Evolutionary conservation across 139 green algal genomes (phyloP).

Genomic region (Edaphochlamys debaryana): DNA sequence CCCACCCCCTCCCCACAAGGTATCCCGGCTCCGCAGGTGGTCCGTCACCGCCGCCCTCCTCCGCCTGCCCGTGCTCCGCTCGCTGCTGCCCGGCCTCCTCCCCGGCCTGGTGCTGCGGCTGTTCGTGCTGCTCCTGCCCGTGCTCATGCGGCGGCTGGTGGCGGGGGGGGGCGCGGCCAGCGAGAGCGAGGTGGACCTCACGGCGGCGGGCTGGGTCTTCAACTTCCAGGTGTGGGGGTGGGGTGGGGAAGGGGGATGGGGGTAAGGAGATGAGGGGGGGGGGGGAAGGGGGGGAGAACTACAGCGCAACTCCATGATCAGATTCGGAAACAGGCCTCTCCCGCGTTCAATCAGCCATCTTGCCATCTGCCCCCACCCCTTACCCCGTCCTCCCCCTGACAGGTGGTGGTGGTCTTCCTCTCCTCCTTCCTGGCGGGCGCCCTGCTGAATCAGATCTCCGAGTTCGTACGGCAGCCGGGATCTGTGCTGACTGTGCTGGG

Average conservation of each 20-base stretch:
- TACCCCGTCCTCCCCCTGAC: conserved; percentile 15
- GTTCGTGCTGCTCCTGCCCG: conserved; percentile 27
- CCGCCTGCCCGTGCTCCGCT: conserved; percentile 37
- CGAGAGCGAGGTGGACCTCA: conserved; percentile 4
- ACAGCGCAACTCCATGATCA: too few relatives aligned
- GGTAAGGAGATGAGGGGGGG: too few relatives aligned
- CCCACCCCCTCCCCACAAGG: background rate
- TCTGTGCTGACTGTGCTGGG: conserved; percentile 71
- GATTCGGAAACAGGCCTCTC: too few relatives aligned
- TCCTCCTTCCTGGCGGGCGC: conserved; percentile 70
- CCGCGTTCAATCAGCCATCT: too few relatives aligned
- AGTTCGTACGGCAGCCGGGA: conserved; percentile 54
- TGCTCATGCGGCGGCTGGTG: conserved; percentile 9
- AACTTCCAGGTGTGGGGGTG: conserved; percentile 41
- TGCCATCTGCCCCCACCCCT: background rate
- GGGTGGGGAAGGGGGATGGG: background rate
- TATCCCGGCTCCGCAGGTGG: conserved; percentile 24
- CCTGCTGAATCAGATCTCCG: conserved; percentile 64
- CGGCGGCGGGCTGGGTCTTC: conserved; percentile 29
- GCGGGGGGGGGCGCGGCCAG: background rate
- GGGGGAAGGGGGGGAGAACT: background rate
- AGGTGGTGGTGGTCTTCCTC: conserved; percentile 82
- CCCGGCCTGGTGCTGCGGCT: conserved; percentile 45
- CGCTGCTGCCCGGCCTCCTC: conserved; percentile 62
- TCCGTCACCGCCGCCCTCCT: background rate